Base-by-base conservation (phyloP, 2,329 filamentous ascomycete genomes). In the Phialocephala sp. region DNA sequence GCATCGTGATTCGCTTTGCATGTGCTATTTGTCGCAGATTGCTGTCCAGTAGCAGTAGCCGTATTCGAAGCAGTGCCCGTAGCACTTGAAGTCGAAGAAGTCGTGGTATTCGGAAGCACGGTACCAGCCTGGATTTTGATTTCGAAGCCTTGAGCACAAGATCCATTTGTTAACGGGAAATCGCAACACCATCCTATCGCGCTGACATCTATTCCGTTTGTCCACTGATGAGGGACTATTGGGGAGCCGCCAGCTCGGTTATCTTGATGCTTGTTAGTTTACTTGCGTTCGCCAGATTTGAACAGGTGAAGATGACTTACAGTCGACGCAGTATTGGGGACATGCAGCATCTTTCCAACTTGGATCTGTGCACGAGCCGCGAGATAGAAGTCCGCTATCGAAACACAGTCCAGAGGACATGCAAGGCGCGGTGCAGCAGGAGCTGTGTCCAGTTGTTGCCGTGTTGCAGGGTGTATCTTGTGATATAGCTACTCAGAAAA, bases 371-470 rank as follows among this genome's bases (percentile, higher is more conserved):
- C 58, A 64, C 1, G 20, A 45, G 4, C 63, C 63, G 24, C 63
- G 41, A 22, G 63, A 60, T 8, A 65, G 9, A 5, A 65, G 20
- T 2, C 63, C 63, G 8, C 47, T 36, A 22, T 65, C 50, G 22
- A 64, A 60, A 58, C 62, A 64, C 18, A 64, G 43, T 11, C 62
- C 62, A 8, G 62, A 64, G 4, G 37, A 57, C 27, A 64, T 45
- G 35, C 62, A 64, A 4, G 43, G 37, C 35, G 43, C 41, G 8
- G 54, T 39, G 27, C 62, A 63, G 24, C 62, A 59, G 14, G 54
- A 27, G 35, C 55, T 63, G 32, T 63, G 61, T 24, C 55, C 61
- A 6, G 20, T 37, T 11, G 55, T 63, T 4, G 41, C 36, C 6
- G 61, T 59, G 35, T 63, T 58, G 14, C 61, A 63, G 8, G 61